phyloP scores from a whole-genome alignment of 139 green algal species.

The Coelastrella sp. region DNA sequence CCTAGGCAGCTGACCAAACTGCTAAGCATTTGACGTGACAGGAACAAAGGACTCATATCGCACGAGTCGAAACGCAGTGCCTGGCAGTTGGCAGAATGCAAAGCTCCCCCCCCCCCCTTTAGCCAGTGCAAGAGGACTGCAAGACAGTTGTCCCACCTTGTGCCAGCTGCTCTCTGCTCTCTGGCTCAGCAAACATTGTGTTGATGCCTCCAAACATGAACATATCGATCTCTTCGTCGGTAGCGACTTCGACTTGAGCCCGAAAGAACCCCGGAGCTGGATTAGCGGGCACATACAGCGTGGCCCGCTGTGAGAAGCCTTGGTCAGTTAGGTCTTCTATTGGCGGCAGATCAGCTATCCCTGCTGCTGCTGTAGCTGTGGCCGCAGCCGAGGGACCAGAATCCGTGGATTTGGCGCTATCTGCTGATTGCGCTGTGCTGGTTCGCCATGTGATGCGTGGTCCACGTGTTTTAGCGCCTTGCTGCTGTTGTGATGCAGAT shows the following conservation, averaged over 20 bases:
- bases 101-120: not conserved
- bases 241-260: not conserved
- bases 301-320: not conserved
- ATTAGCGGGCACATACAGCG: not conserved
- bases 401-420: too few species aligned
- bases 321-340: not conserved
- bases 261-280: slow-evolving; percentile 19
- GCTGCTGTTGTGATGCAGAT: not conserved
- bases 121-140: not conserved
- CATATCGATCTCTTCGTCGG: not conserved
- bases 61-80: too few species aligned
- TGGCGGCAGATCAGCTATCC: not conserved
- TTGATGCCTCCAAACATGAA: slow-evolving; percentile 17
- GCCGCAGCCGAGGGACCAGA: not conserved
- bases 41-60: not conserved
- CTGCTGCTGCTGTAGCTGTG: slow-evolving; percentile 20
- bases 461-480: not conserved
- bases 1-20: too few species aligned
- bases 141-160: not conserved
- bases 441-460: too few species aligned
- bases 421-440: too few species aligned
- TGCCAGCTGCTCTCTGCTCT: not conserved
- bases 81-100: too few species aligned
- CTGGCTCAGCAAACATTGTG: not conserved
- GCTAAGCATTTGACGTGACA: not conserved